These are phyloP conservation scores for Paecilomyces sp. DNA, from an alignment of 2,329 filamentous ascomycete species.

Conservation along the genomic window DNA sequence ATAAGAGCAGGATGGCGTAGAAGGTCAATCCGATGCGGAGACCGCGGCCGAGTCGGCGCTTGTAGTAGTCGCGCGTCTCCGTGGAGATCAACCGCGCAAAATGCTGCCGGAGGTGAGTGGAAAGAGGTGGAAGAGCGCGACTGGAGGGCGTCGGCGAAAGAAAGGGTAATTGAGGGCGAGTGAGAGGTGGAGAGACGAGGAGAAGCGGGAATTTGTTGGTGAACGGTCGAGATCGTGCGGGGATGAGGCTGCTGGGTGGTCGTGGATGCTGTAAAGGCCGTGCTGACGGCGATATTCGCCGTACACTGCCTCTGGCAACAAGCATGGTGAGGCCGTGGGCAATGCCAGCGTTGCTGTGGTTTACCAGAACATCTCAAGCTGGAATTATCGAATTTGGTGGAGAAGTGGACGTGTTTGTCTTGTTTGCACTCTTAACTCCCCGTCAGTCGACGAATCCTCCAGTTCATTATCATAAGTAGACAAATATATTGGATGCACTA, in stretches of 20 bases:
- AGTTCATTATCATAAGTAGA: too few species aligned
- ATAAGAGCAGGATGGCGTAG: slow-evolving; percentile 56
- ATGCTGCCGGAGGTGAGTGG: slow-evolving; percentile 47
- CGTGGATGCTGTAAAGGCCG: slow-evolving; percentile 31
- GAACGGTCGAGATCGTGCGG: slow-evolving; percentile 42
- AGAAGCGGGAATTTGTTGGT: slow-evolving; percentile 50
- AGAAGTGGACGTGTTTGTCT: not conserved
- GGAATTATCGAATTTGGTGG: not conserved
- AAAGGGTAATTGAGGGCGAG: slow-evolving; percentile 59
- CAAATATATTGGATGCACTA: too few species aligned
- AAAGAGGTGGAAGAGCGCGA: slow-evolving; percentile 41
- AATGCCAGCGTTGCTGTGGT: not conserved
- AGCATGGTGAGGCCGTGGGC: slow-evolving; percentile 19
- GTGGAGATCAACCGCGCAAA: slow-evolving; percentile 71
- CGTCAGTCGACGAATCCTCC: not conserved
- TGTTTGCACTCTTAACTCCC: not conserved
- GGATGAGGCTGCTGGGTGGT: slow-evolving; percentile 20
- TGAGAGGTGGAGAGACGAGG: slow-evolving; percentile 42
- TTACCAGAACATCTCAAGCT: not conserved
- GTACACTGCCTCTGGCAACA: slow-evolving; percentile 23
- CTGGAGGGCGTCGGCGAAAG: slow-evolving; percentile 49
- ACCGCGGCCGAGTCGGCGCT: slow-evolving; percentile 52
- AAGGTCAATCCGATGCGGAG: slow-evolving; percentile 64
- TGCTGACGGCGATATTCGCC: slow-evolving; percentile 33
- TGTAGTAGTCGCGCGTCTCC: slow-evolving; percentile 50